Conservation (phyloP, 176 grass and related monocot species). For the Carex littledalei region DNA sequence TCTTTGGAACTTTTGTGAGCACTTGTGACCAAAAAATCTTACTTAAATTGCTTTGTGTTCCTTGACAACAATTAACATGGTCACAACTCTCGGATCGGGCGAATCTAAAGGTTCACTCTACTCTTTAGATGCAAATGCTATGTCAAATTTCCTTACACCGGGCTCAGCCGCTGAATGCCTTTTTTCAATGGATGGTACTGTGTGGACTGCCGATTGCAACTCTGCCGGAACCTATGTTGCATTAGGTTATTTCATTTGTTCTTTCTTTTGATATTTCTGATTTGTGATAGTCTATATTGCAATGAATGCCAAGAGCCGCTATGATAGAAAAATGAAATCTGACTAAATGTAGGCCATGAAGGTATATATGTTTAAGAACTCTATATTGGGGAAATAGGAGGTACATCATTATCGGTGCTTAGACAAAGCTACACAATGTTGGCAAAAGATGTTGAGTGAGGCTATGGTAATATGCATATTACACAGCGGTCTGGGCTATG, state of each 20-base stretch:
- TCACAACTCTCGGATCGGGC: conserved; percentile 11
- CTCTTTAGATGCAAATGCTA: background rate
- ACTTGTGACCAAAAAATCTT: background rate
- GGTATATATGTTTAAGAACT: background rate
- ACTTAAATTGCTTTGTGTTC: conserved; percentile 1
- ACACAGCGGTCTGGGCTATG: no score
- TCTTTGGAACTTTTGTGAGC: background rate
- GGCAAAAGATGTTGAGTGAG: no score
- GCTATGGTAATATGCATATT: no score
- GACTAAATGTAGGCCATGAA: background rate
- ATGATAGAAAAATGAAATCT: no score
- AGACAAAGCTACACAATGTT: no score
- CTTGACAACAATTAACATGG: conserved; percentile 21
- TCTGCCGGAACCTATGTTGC: background rate
- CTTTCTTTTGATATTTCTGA: background rate
- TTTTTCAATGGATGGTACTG: background rate
- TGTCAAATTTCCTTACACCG: background rate
- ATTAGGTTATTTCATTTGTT: conserved; percentile 2
- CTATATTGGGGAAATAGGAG: no score
- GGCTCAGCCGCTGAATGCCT: background rate
- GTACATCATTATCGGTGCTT: no score
- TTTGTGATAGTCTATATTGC: no score
- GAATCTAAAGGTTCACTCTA: conserved; percentile 10
- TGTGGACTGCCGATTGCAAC: conserved; percentile 17
- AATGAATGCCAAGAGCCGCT: no score